phyloP scores from a whole-genome alignment of 2,329 filamentous ascomycete species.

The Periconia digitata region DNA sequence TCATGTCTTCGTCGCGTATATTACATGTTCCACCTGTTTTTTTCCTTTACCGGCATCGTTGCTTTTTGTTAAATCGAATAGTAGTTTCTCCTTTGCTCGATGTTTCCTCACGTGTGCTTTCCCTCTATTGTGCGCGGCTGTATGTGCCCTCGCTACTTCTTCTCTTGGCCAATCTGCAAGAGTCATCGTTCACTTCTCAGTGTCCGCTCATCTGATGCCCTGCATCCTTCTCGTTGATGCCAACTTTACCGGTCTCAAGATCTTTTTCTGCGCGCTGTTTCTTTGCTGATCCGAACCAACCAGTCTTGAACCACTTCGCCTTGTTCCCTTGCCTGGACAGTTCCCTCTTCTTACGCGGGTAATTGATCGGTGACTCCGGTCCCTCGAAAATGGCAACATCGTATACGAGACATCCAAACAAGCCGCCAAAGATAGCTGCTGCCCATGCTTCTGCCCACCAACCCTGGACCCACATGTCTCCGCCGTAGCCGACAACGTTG shows the following conservation, averaged over 20 bases:
- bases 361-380: slow-evolving; percentile 43
- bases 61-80: too few species aligned
- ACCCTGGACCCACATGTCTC: slow-evolving; percentile 14
- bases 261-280: slow-evolving; percentile 6
- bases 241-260: slow-evolving; percentile 6
- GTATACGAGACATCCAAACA: slow-evolving; percentile 38
- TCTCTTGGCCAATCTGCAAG: not conserved
- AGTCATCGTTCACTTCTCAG: not conserved
- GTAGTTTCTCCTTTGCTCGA: too few species aligned
- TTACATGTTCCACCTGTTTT: not conserved
- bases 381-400: slow-evolving; percentile 44
- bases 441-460: slow-evolving; percentile 44
- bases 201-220: slow-evolving; percentile 5
- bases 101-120: not conserved
- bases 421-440: slow-evolving; percentile 34
- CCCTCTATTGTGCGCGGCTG: too few species aligned
- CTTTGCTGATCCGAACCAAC: slow-evolving; percentile 5
- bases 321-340: slow-evolving; percentile 8
- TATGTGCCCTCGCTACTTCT: too few species aligned
- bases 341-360: slow-evolving; percentile 10
- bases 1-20: not conserved
- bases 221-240: slow-evolving; percentile 10
- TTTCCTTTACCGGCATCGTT: too few species aligned
- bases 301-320: slow-evolving; percentile 11
- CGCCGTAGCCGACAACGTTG: slow-evolving; percentile 36